Conservation (phyloP, 2,329 filamentous ascomycete genomes). For the Fusarium robinianum region DNA sequence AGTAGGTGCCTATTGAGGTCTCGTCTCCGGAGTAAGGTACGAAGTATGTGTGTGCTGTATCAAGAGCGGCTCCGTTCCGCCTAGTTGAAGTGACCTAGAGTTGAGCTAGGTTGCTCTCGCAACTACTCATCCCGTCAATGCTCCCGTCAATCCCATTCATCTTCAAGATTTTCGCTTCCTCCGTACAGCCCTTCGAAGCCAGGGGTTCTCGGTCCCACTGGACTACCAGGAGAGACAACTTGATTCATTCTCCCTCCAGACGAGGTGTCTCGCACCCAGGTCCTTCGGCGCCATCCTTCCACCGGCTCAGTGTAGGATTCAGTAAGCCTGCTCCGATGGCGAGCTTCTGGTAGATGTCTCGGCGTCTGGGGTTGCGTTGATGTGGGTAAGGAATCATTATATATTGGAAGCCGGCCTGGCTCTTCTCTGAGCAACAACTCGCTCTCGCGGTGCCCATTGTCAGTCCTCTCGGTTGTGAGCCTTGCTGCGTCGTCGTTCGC, state of each 20-base stretch:
- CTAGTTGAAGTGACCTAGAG: no score
- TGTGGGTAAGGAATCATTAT: constrained; percentile 25
- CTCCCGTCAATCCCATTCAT: no score
- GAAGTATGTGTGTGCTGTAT: no score
- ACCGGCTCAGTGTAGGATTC: constrained; percentile 29
- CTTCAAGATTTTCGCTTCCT: constrained; percentile 54
- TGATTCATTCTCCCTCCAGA: constrained; percentile 10
- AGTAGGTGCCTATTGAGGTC: no score
- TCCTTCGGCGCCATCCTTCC: constrained; percentile 13
- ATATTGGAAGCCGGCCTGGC: constrained; percentile 28
- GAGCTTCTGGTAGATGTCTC: constrained; percentile 31
- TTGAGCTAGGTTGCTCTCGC: background rate
- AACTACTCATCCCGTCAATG: background rate
- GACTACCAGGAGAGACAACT: constrained; percentile 40
- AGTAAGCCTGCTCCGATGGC: constrained; percentile 31
- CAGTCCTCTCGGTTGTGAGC: no score
- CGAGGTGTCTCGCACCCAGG: constrained; percentile 1
- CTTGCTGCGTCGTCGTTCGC: no score
- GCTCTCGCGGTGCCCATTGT: no score
- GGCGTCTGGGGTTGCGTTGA: constrained; percentile 31
- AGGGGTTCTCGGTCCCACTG: constrained; percentile 46
- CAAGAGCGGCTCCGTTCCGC: no score
- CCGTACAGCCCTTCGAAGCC: constrained; percentile 54
- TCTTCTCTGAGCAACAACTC: no score
- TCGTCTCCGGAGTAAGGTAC: no score